A percentile compares a stretch with the other conserved stretches of the same genome.
Evolutionary conservation across 768 basidiomycete genomes (phyloP).

Genomic region (Hebeloma cylindrosporum): DNA sequence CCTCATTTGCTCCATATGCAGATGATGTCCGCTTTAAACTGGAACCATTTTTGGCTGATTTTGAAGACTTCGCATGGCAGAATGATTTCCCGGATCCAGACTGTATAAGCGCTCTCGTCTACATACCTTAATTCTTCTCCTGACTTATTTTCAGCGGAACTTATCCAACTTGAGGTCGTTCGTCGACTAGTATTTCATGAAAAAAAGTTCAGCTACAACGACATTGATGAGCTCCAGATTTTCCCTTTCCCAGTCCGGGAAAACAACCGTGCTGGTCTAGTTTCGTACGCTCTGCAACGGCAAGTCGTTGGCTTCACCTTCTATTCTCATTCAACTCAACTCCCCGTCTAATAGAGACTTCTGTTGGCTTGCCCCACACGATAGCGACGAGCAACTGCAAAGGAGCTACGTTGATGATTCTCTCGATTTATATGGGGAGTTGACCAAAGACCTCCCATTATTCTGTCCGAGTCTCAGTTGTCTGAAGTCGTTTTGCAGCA

Average conservation of each 20-base stretch:
- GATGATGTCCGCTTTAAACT: slow-evolving; percentile 43
- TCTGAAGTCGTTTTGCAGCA: slow-evolving; percentile 36
- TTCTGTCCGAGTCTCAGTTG: slow-evolving; percentile 53
- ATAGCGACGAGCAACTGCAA: no score
- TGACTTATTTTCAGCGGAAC: slow-evolving; percentile 37
- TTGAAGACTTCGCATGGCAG: slow-evolving; percentile 35
- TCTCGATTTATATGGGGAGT: slow-evolving; percentile 29
- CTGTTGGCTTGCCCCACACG: no score
- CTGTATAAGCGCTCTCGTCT: slow-evolving; percentile 27
- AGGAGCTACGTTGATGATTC: no score
- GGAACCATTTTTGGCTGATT: slow-evolving; percentile 26
- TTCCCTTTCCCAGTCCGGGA: slow-evolving; percentile 28
- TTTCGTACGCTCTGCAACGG: slow-evolving; percentile 47
- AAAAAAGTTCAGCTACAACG: slow-evolving; percentile 28
- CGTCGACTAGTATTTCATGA: slow-evolving; percentile 35
- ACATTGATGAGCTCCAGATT: slow-evolving; percentile 35
- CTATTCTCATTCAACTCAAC: not conserved
- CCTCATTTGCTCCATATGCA: slow-evolving; percentile 44
- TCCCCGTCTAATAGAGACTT: no score
- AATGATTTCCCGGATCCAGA: slow-evolving; percentile 46
- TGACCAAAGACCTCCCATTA: slow-evolving; percentile 29
- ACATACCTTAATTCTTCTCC: not conserved
- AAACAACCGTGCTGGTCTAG: slow-evolving; percentile 34
- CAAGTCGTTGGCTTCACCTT: slow-evolving; percentile 14
- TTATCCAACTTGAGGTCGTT: slow-evolving; percentile 47